These are phyloP conservation scores for Tolypocladium ovalisporum DNA, from an alignment of 2,329 filamentous ascomycete species.

Conservation along the genomic window DNA sequence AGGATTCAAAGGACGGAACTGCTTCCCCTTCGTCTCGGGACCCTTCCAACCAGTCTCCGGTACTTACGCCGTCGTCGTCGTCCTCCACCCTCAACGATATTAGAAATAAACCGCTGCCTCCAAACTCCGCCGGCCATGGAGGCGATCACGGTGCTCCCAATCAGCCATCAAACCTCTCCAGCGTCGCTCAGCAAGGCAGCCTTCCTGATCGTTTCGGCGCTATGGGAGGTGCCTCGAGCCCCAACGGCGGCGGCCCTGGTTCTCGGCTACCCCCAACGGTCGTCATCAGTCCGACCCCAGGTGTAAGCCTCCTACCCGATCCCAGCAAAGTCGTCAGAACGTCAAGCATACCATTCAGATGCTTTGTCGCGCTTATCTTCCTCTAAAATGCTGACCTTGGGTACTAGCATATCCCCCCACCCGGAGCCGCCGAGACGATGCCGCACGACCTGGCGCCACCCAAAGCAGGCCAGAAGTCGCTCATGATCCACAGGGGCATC, in stretches of 20 bases:
- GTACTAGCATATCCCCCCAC: constrained; percentile 69
- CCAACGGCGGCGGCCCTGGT: constrained; percentile 22
- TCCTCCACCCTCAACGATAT: constrained; percentile 77
- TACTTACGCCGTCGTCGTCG: constrained; percentile 75
- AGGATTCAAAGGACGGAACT: constrained; percentile 64
- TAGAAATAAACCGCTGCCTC: constrained; percentile 69
- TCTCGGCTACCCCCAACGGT: constrained; percentile 66
- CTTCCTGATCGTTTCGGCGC: constrained; percentile 31
- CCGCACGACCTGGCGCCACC: constrained; percentile 92
- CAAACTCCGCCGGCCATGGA: constrained; percentile 35
- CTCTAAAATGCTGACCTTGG: background rate
- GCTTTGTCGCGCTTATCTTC: background rate
- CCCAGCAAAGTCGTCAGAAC: background rate
- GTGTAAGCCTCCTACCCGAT: constrained; percentile 43
- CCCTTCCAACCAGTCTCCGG: constrained; percentile 45
- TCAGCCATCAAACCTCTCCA: constrained; percentile 27
- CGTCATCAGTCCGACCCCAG: constrained; percentile 87
- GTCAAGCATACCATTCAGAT: background rate
- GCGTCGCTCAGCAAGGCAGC: constrained; percentile 22
- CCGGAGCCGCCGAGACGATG: constrained; percentile 94
- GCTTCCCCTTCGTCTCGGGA: constrained; percentile 62
- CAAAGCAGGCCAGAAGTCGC: constrained; percentile 80
- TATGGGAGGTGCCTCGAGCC: constrained; percentile 20
- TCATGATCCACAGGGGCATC: constrained; percentile 71
- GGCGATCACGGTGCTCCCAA: constrained; percentile 30